Evolutionary conservation across 192 early-diverging fungal genomes (phyloP).

Genomic region (Dimargaris xerosporica): DNA sequence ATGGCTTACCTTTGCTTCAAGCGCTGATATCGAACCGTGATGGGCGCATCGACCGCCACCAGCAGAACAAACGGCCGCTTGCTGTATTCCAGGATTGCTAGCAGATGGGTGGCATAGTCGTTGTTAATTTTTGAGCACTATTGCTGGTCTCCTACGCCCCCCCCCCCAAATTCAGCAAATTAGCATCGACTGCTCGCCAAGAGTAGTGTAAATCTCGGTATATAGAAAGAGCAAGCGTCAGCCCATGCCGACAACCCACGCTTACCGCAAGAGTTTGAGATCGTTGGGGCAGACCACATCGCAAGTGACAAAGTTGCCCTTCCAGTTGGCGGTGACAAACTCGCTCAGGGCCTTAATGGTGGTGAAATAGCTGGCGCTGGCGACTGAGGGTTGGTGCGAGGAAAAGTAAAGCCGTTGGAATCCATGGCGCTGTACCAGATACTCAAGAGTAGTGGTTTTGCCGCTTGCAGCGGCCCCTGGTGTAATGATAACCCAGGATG

Average conservation of each 20-base stretch:
- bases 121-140: too few species aligned
- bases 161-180: too few species aligned
- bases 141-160: too few species aligned
- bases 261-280: slow-evolving; percentile 37
- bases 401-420: background rate
- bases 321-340: slow-evolving; percentile 65
- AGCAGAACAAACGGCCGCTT: slow-evolving; percentile 74
- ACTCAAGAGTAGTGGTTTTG: slow-evolving; percentile 1
- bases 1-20: slow-evolving; percentile 16
- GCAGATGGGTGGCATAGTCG: too few species aligned
- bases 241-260: too few species aligned
- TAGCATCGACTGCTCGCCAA: too few species aligned
- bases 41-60: slow-evolving; percentile 71
- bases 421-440: background rate
- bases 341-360: slow-evolving; percentile 38
- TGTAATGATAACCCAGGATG: background rate
- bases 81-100: too few species aligned
- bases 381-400: background rate
- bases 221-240: too few species aligned
- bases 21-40: slow-evolving; percentile 47
- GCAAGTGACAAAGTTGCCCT: slow-evolving; percentile 51
- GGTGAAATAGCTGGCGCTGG: slow-evolving; percentile 24
- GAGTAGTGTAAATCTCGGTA: too few species aligned
- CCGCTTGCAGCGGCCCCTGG: background rate
- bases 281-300: slow-evolving; percentile 36